Base-by-base conservation (phyloP, 2,329 filamentous ascomycete genomes). In the Phaeoacremonium minimum region DNA sequence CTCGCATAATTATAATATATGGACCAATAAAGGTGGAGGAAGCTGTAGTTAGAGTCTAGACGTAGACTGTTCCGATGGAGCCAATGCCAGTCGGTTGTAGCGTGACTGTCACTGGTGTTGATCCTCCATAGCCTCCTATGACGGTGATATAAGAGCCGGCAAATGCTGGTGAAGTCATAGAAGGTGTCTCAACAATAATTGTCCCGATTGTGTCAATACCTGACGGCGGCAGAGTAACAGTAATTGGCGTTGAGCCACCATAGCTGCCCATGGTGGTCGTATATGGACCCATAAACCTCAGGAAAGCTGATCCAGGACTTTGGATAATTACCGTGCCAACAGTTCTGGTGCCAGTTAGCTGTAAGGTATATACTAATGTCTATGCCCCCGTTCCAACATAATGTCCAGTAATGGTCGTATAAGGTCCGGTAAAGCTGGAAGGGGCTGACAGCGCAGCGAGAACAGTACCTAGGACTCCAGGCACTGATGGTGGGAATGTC, bases 311-410 rank as follows among this genome's bases (percentile, higher is more conserved):
- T n/a, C 12, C 18, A 12, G 40, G 40, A 2, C 15, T 28, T 26
- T 43, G 35, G 14, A 46, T 15, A 28, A 45, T 40, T 2, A 46
- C 34, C 2, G 45, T 47, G 5, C 45, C 45, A 4, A 38, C 34
- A 7, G 26, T 30, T n/a, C 5, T 40, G 5, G 35, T 31, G 28
- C 35, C 33, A 4, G 38, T 30, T 14, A 43, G 45, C 5, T 36
- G 33, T 1, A 47, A 13, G 4, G 45, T 42, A 3, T 43, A 3
- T 6, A 40, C 43, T 8, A 28, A n/a, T 4, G 40, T 18, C 13
- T 18, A 30, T 6, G 32, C 38, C 16, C 41, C 40, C 2, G 34
- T 36, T 30, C 22, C 22, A n/a, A n/a, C 9, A 26, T 36, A 46
- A 2, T 3, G 20, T 7, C 30, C 22, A 2, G 38, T 37, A 3